Conservation (phyloP, 2,329 filamentous ascomycete species). For the Didymella segeticola region DNA sequence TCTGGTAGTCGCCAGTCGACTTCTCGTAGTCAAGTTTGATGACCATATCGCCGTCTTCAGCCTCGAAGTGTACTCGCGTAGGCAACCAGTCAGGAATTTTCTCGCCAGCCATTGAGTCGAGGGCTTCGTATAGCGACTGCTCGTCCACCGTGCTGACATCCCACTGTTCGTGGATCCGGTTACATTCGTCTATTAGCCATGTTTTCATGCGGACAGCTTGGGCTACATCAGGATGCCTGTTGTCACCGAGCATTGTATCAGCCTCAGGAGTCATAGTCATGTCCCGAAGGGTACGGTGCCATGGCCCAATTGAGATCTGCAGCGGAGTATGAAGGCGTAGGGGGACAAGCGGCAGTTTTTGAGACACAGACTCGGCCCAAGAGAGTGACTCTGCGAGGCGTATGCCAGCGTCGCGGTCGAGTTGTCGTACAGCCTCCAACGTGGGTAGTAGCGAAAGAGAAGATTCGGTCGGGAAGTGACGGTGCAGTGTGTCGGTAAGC, state of each 20-base stretch:
- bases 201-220: conserved; percentile 32
- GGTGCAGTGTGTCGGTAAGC: conserved; percentile 31
- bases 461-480: conserved; percentile 28
- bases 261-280: neutral
- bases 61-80: conserved; percentile 33
- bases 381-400: conserved; percentile 29
- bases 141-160: conserved; percentile 28
- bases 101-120: conserved; percentile 36
- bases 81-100: conserved; percentile 40
- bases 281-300: conserved; percentile 30
- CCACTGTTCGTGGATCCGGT: conserved; percentile 34
- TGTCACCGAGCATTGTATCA: neutral
- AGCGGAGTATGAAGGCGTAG: conserved; percentile 38
- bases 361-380: conserved; percentile 30
- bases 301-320: conserved; percentile 35
- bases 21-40: conserved; percentile 40
- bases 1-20: conserved; percentile 16
- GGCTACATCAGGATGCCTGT: neutral
- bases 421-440: conserved; percentile 16
- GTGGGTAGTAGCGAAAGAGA: conserved; percentile 27
- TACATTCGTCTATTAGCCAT: conserved; percentile 30
- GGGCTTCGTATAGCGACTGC: conserved; percentile 26
- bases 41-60: conserved; percentile 38
- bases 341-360: conserved; percentile 33
- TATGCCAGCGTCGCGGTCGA: conserved; percentile 30